A percentile compares a stretch with the other conserved stretches of the same genome.
Conservation (phyloP, 2,329 filamentous ascomycete genomes). For the Ophiostoma piceae region DNA sequence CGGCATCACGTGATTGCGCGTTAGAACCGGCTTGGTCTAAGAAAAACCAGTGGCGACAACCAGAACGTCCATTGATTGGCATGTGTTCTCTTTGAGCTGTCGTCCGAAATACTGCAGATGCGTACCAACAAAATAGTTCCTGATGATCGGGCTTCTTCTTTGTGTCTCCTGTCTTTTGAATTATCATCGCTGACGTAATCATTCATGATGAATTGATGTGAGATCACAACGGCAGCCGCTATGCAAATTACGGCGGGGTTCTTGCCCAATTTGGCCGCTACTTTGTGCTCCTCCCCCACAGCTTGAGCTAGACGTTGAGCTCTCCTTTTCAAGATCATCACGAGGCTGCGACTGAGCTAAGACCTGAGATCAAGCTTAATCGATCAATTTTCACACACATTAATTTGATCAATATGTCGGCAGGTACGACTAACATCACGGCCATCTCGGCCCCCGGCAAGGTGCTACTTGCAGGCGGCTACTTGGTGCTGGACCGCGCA, state of each 20-base stretch:
- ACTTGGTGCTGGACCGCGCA: constrained; percentile 82
- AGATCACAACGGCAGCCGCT: neutral
- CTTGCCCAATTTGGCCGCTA: neutral
- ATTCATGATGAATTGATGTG: neutral
- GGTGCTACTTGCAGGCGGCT: constrained; percentile 89
- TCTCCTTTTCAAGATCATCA: neutral
- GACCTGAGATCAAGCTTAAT: neutral
- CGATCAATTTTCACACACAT: too few species aligned
- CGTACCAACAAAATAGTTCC: neutral
- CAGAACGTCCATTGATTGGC: neutral
- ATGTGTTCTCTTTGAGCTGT: neutral
- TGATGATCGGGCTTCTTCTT: neutral
- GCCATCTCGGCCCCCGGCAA: constrained; percentile 91
- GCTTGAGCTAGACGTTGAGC: constrained; percentile 17
- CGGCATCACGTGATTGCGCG: constrained; percentile 4
- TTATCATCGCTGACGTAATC: neutral
- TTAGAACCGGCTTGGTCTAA: neutral
- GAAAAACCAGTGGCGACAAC: neutral
- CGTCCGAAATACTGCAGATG: neutral
- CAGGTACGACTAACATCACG: constrained; percentile 32
- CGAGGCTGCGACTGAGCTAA: neutral
- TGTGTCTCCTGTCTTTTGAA: too few species aligned
- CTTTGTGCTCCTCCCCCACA: constrained; percentile 14
- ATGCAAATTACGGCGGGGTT: constrained; percentile 4
- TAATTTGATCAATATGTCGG: constrained; percentile 12